Base-by-base conservation (phyloP, 768 basidiomycete species). In the Pisolithus tinctorius region DNA sequence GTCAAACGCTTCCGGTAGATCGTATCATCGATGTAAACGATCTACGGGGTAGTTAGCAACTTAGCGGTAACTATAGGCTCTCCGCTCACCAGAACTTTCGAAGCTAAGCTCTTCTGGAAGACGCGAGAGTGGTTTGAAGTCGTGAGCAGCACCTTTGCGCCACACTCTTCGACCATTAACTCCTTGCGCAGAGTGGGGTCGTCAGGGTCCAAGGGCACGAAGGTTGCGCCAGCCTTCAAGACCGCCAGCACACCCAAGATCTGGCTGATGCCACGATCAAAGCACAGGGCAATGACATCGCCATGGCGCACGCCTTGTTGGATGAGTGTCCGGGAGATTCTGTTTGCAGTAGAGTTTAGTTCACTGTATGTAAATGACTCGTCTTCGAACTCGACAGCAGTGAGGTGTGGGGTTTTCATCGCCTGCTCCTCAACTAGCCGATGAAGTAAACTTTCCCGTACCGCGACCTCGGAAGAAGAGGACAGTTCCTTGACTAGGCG, bases 301-400 rank as follows among this genome's bases (percentile, higher is more conserved):
- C 65, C 64, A 2, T 42, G 50, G 14, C 46, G 45, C 0, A 65
- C 63, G 27, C 65, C 64, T 10, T 64, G 53, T 42, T 58, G 65
- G 17, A 58, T 54, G 43, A 65, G 46, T 9, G 56, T 62, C 23
- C 53, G 57, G 0, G 70, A 69, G 17, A 71, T 60, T 27, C 66
- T 63, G 47, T 71, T 70, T 4, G 70, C 61, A 39, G 53, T 58
- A 6, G 52, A 31, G 25, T 70, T 69, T 13, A 72, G 60, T 29
- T 66, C 63, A 14, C 58, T 45, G 53, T 66, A 71, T 0, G 69
- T 68, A 34, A 71, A 38, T 0, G 60, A 54, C 43, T 70, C 56
- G 38, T 58, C 55, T 31, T 60, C 65, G 17, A 66, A 65, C 42
- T 66, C 64, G 25, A 65, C 17, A 13, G 65, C 64, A 7, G 57